Percentiles rank a stretch among this genome's conserved stretches.
Conservation (phyloP, 257 asterid genomes). For the Linaria vulgaris region DNA sequence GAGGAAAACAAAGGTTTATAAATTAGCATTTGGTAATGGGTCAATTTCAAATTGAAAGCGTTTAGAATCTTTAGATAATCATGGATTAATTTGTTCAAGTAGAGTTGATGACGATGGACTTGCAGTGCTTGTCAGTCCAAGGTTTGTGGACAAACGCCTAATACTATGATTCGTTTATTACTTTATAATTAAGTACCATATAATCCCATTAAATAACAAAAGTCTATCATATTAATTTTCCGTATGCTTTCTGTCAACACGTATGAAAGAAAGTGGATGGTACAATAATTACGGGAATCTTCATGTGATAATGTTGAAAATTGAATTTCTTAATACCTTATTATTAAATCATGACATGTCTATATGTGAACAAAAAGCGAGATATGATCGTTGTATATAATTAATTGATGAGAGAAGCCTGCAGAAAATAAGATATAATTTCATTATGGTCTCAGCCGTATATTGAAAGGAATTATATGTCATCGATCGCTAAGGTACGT, state of each 20-base stretch:
- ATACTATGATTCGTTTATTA: conserved; percentile 3
- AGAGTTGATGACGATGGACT: background rate
- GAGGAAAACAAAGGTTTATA: background rate
- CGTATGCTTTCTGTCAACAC: background rate
- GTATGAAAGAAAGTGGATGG: conserved; percentile 1
- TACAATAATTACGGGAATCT: background rate
- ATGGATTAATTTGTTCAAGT: background rate
- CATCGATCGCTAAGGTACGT: too few species aligned
- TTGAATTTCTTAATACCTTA: background rate
- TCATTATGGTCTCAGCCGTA: too few species aligned
- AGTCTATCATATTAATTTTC: too few species aligned
- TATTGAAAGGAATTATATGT: too few species aligned
- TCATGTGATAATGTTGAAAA: background rate
- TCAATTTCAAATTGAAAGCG: conserved; percentile 1
- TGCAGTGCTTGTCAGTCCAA: conserved; percentile 23
- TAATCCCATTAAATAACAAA: too few species aligned
- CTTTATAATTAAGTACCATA: too few species aligned
- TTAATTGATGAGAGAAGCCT: too few species aligned
- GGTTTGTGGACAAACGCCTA: conserved; percentile 10
- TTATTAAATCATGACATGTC: too few species aligned
- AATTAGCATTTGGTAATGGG: conserved; percentile 17
- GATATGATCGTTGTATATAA: too few species aligned
- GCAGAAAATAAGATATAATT: too few species aligned
- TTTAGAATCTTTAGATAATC: background rate
- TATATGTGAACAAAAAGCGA: too few species aligned